Base-by-base conservation (phyloP, 83 land plant genomes). In the Diphasiastrum complanatum region DNA sequence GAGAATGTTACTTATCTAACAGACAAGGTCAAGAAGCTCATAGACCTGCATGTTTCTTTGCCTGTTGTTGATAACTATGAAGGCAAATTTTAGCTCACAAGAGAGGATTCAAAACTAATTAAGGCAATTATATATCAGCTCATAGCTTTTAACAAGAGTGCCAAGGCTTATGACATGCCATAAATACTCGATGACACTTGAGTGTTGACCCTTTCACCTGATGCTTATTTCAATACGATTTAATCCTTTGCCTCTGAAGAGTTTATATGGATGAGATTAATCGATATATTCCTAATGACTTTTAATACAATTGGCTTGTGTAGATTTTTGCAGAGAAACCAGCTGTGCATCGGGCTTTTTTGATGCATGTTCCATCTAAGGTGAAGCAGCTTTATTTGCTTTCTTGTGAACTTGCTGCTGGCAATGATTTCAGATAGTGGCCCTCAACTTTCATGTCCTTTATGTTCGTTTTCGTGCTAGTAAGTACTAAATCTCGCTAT, bases 241-340 rank as follows among this genome's bases (percentile, higher is more conserved):
- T 8, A 6, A 10, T 29, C 19, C 30, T 51, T 18, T 41, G 18
- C 1, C 19, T 30, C 4, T 12, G n/a, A 46, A 52, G 12, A 60
- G 27, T 31, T 4, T 16, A 54, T 14, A 1, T 32, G 19, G 2
- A 5, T 18, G 37, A 54, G 18, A 4, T 1, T 54, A 32, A 6
- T 50, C n/a, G n/a, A n/a, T n/a, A n/a, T n/a, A n/a, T n/a, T n/a
- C n/a, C n/a, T n/a, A n/a, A n/a, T n/a, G n/a, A n/a, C n/a, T n/a
- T n/a, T n/a, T n/a, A n/a, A n/a, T n/a, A n/a, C n/a, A 28, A 43
- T 11, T 64, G 36, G 16, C 3, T 30, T 10, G 33, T 53, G 43
- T 79, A 91, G 89, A 93, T 93, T 48, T 93, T 93, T 77, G 83
- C 97, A 47, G 91, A 89, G 78, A 93, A 89, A 50, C 99, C 99